Evolutionary conservation across 2,329 filamentous ascomycete species (phyloP).

Genomic region (Xenoacremonium recifei): DNA sequence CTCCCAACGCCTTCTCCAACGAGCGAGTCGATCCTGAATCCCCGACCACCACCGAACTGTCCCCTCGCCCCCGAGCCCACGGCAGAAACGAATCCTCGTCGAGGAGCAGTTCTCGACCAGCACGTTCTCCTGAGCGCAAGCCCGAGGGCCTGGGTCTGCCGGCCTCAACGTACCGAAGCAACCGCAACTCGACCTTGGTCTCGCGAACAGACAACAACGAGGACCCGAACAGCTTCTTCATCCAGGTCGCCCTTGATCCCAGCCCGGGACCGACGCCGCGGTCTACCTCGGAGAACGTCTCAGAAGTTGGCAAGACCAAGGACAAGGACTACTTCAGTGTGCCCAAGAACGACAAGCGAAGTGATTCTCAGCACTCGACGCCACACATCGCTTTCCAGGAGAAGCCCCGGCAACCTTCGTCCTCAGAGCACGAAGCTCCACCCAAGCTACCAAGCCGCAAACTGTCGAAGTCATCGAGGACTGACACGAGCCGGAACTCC

Average conservation of each 20-base stretch:
- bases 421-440: conserved; percentile 51
- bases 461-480: conserved; percentile 47
- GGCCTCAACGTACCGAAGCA: conserved; percentile 73
- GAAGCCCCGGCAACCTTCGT: conserved; percentile 62
- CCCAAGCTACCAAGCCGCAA: conserved; percentile 42
- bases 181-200: conserved; percentile 69
- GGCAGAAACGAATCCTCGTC: conserved; percentile 54
- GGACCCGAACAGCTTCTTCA: conserved; percentile 69
- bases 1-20: conserved; percentile 61
- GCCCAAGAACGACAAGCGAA: conserved; percentile 47
- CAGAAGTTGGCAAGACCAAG: conserved; percentile 45
- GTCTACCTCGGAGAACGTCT: conserved; percentile 47
- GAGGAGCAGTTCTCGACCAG: conserved; percentile 50
- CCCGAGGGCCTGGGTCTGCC: conserved; percentile 68
- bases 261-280: conserved; percentile 60
- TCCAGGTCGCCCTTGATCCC: conserved; percentile 72
- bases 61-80: conserved; percentile 59
- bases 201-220: conserved; percentile 48
- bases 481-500: conserved; percentile 29
- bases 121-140: conserved; percentile 55
- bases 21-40: conserved; percentile 59
- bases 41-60: conserved; percentile 68
- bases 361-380: conserved; percentile 57
- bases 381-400: conserved; percentile 94
- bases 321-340: conserved; percentile 61